A percentile compares a stretch with the other conserved stretches of the same genome.
Evolutionary conservation across 345 rosid species (phyloP).

Genomic region (Hibiscus tridactylites): DNA sequence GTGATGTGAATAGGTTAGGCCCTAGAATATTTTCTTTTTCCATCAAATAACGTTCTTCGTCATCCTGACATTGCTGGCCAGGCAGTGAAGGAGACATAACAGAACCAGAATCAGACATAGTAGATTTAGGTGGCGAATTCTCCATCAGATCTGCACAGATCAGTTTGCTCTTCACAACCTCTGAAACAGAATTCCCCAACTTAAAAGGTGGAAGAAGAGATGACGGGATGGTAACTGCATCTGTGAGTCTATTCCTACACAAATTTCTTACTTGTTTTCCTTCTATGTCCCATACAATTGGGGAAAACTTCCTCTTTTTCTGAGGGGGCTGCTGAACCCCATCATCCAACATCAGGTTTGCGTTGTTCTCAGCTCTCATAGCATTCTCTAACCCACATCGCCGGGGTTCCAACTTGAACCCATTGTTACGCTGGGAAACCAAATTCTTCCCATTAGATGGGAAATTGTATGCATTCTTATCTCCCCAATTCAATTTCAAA

Average conservation of each 20-base stretch:
- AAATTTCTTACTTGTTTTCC: neutral
- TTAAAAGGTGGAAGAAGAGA: slow-evolving; percentile 10
- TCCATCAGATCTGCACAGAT: slow-evolving; percentile 8
- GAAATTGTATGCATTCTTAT: neutral
- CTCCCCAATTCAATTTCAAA: neutral
- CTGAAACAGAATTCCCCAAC: slow-evolving; percentile 23
- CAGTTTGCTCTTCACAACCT: slow-evolving; percentile 10
- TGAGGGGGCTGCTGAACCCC: slow-evolving; percentile 31
- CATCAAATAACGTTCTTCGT: slow-evolving; percentile 24
- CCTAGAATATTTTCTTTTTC: slow-evolving; percentile 36
- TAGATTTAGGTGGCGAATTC: slow-evolving; percentile 15
- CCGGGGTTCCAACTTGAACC: neutral
- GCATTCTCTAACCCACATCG: slow-evolving; percentile 14
- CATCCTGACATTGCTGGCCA: slow-evolving; percentile 8
- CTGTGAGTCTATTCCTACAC: slow-evolving; percentile 15
- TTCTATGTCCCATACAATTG: slow-evolving; percentile 25
- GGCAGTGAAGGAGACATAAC: slow-evolving; percentile 8
- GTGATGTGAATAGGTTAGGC: slow-evolving; percentile 38
- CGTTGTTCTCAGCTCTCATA: slow-evolving; percentile 8
- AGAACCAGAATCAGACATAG: neutral
- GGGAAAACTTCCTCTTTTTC: slow-evolving; percentile 67
- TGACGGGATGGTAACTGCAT: slow-evolving; percentile 8
- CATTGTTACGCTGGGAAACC: neutral
- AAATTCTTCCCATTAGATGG: neutral
- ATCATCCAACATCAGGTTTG: slow-evolving; percentile 6